Evolutionary conservation across 257 asterid species (phyloP).

Genomic region (Solanum bulbocastanum): DNA sequence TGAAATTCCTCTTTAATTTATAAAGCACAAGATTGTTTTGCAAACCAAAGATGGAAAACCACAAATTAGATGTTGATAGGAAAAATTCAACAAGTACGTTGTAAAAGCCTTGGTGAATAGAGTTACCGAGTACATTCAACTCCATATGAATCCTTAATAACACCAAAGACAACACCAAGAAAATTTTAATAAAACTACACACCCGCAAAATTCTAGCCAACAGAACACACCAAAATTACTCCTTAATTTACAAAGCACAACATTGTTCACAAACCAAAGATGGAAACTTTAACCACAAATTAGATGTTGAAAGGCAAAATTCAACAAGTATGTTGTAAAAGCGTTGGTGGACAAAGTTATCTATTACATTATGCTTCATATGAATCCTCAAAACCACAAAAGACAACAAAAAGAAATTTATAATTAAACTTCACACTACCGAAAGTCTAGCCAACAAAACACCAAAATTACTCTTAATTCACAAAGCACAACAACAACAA

Average conservation of each 20-base stretch:
- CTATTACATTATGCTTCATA: not conserved
- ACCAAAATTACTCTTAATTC: not conserved
- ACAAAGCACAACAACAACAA: not conserved
- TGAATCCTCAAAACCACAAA: not conserved
- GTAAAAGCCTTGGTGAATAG: not conserved
- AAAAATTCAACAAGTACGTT: not conserved
- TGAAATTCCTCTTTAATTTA: not conserved
- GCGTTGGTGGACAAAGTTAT: no score
- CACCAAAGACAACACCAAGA: not conserved
- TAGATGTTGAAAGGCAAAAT: not conserved
- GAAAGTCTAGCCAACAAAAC: not conserved
- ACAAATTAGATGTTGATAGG: not conserved
- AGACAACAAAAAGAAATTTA: not conserved
- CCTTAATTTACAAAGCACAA: not conserved
- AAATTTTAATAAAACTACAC: not conserved
- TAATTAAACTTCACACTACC: not conserved
- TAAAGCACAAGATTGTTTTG: not conserved
- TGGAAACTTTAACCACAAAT: not conserved
- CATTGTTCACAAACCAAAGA: not conserved
- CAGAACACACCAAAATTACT: not conserved
- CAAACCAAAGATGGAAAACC: not conserved
- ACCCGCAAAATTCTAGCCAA: not conserved
- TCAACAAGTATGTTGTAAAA: not conserved
- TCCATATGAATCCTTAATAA: not conserved
- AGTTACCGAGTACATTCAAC: not conserved